A percentile compares a stretch with the other conserved stretches of the same genome.
Evolutionary conservation across 2,329 filamentous ascomycete genomes (phyloP).

Genomic region (Didymella pomorum): DNA sequence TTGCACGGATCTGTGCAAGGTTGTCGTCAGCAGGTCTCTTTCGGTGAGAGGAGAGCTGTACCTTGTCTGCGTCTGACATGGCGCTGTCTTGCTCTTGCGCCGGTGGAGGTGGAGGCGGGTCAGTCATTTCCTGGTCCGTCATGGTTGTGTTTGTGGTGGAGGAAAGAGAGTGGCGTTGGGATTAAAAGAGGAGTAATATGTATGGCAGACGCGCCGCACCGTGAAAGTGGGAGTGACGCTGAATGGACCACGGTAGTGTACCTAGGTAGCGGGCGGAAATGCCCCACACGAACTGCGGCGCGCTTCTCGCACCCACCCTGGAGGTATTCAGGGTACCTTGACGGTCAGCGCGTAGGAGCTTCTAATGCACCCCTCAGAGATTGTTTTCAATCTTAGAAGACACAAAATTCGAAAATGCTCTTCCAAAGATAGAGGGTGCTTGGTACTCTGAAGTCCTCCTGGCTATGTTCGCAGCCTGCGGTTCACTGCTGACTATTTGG

Average conservation of each 20-base stretch:
- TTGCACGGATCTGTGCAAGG: slow-evolving; percentile 67
- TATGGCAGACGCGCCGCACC: slow-evolving; percentile 11
- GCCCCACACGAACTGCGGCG: slow-evolving; percentile 14
- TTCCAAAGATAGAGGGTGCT: too few species aligned
- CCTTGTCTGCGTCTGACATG: slow-evolving; percentile 59
- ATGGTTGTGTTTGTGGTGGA: slow-evolving; percentile 8
- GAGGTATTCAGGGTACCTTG: too few species aligned
- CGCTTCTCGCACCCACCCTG: too few species aligned
- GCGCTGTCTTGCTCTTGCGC: slow-evolving; percentile 35
- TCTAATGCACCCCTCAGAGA: too few species aligned
- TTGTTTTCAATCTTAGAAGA: too few species aligned
- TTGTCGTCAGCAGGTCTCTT: slow-evolving; percentile 43
- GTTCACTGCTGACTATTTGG: too few species aligned
- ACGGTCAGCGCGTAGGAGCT: too few species aligned
- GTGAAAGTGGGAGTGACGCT: slow-evolving; percentile 14
- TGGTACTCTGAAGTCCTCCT: too few species aligned
- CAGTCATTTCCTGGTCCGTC: slow-evolving; percentile 35
- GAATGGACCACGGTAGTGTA: slow-evolving; percentile 1
- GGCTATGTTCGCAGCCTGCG: too few species aligned
- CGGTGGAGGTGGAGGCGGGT: slow-evolving; percentile 29
- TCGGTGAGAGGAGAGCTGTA: slow-evolving; percentile 35
- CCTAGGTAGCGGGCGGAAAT: slow-evolving; percentile 6
- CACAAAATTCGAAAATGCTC: too few species aligned
- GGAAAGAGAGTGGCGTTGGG: slow-evolving; percentile 1
- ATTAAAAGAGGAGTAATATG: background rate